These are phyloP conservation scores for Debaryomyces castellii DNA, from an alignment of 805 yeast genomes.

Conservation along the genomic window DNA sequence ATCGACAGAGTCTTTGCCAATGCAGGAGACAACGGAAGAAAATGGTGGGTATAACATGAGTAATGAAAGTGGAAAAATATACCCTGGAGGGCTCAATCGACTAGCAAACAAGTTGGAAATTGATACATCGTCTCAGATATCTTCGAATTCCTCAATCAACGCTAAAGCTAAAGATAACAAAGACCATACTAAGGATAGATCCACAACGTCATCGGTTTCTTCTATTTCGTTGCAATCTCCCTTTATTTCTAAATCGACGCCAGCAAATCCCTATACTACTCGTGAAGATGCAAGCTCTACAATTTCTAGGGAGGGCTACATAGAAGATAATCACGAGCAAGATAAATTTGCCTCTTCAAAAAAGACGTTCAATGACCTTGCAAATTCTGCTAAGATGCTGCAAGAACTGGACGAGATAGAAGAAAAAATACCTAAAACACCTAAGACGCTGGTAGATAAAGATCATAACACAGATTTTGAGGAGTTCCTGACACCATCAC, in stretches of 20 bases:
- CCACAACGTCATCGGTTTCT: conserved; percentile 12
- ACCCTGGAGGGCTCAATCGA: background rate
- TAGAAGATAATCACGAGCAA: conserved; percentile 12
- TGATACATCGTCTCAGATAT: conserved; percentile 4
- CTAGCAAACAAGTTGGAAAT: background rate
- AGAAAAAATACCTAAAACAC: background rate
- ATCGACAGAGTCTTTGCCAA: conserved; percentile 29
- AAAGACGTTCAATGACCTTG: background rate
- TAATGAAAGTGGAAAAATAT: background rate
- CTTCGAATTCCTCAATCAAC: conserved; percentile 4
- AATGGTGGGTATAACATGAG: background rate
- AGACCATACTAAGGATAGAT: conserved; percentile 1
- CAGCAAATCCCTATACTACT: conserved; percentile 54
- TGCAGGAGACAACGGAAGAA: background rate
- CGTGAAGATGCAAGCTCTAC: conserved; percentile 47
- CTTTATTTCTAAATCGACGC: conserved; percentile 40
- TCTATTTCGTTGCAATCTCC: conserved; percentile 33
- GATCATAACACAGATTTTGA: background rate
- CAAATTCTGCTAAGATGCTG: conserved; percentile 1
- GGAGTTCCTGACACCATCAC: conserved; percentile 17
- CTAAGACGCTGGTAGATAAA: conserved; percentile 1
- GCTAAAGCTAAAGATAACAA: background rate
- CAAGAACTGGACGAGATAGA: background rate
- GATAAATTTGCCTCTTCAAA: conserved; percentile 2
- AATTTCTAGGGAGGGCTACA: conserved; percentile 22